phyloP scores from a whole-genome alignment of 805 yeast species.

The Metschnikowia dekortorum region DNA sequence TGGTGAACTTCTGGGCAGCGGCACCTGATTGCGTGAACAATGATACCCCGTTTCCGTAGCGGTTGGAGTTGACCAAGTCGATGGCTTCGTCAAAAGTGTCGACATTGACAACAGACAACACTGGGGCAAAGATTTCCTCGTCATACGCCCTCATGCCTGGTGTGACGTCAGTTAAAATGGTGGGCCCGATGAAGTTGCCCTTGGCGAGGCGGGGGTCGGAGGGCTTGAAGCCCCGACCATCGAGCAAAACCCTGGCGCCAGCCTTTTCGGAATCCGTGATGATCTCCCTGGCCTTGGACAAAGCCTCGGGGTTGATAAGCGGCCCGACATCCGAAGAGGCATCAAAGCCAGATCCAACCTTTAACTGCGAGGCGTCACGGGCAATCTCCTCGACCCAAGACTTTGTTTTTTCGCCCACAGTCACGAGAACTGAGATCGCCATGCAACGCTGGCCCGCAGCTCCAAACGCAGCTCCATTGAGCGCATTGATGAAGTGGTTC shows the following conservation, averaged over 20 bases:
- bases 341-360: conserved; percentile 65
- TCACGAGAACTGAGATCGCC: conserved; percentile 70
- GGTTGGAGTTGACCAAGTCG: conserved; percentile 50
- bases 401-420: conserved; percentile 58
- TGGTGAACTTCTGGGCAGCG: conserved; percentile 65
- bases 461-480: conserved; percentile 74
- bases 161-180: conserved; percentile 55
- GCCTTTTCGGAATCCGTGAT: conserved; percentile 52
- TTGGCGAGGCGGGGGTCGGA: conserved; percentile 33
- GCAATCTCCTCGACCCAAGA: conserved; percentile 62
- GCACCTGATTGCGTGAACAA: conserved; percentile 68
- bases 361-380: conserved; percentile 51
- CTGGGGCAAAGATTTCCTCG: conserved; percentile 76
- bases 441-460: conserved; percentile 85
- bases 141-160: conserved; percentile 72
- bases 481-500: conserved; percentile 56
- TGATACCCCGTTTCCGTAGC: conserved; percentile 69
- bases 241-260: conserved; percentile 61
- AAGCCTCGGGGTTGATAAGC: conserved; percentile 57
- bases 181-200: conserved; percentile 74
- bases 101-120: conserved; percentile 55
- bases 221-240: conserved; percentile 53
- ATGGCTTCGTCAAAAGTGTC: conserved; percentile 68
- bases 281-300: conserved; percentile 51
- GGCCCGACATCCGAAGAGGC: conserved; percentile 66